phyloP scores from a whole-genome alignment of 2,329 filamentous ascomycete species.

The Pyrenochaeta sp. region DNA sequence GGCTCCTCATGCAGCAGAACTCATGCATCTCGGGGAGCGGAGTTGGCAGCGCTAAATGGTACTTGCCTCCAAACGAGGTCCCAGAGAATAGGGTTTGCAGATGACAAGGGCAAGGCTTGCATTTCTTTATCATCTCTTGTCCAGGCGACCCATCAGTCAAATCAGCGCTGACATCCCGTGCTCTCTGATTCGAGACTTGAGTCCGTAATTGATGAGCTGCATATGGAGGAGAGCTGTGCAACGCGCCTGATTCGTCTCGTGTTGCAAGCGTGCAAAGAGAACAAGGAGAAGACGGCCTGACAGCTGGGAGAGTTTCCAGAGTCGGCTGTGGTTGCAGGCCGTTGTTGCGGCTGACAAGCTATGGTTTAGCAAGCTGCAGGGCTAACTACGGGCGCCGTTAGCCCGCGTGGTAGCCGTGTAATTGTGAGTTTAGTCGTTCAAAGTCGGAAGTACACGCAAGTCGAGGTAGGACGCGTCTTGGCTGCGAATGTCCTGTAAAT shows the following conservation, averaged over 20 bases:
- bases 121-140: too few species aligned
- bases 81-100: not conserved
- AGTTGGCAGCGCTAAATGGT: too few species aligned
- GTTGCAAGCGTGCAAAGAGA: not conserved
- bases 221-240: not conserved
- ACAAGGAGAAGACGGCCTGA: not conserved
- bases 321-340: not conserved
- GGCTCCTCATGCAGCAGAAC: too few species aligned
- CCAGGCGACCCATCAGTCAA: not conserved
- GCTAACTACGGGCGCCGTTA: too few species aligned
- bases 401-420: too few species aligned
- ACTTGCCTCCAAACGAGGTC: too few species aligned
- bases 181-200: not conserved
- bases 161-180: not conserved
- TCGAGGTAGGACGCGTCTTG: too few species aligned
- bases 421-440: too few species aligned
- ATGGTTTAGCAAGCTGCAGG: not conserved
- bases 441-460: too few species aligned
- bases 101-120: not conserved
- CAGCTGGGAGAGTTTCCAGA: not conserved
- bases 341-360: not conserved
- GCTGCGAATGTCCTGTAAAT: too few species aligned
- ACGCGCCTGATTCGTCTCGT: not conserved
- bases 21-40: too few species aligned
- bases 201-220: not conserved